Percentiles rank a stretch among this genome's conserved stretches.
Evolutionary conservation across 2,329 filamentous ascomycete genomes (phyloP).

Genomic region (Trichoderma endophyticum): DNA sequence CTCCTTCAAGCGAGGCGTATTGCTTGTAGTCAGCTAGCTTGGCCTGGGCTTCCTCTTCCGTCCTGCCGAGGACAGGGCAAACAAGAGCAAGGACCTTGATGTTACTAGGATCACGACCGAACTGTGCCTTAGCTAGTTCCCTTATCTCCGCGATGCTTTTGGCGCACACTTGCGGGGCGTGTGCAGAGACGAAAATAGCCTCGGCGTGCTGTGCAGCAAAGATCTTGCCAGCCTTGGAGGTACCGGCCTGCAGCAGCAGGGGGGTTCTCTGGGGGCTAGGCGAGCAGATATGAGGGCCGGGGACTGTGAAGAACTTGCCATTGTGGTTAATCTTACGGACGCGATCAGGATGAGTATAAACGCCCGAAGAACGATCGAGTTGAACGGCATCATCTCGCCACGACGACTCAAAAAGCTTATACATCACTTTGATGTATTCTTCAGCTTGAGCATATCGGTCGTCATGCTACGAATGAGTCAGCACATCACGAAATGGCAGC

Average conservation of each 20-base stretch:
- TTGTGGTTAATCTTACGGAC: constrained; percentile 65
- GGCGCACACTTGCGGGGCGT: constrained; percentile 59
- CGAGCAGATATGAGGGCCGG: constrained; percentile 63
- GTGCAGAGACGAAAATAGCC: constrained; percentile 66
- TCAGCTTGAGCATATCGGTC: constrained; percentile 62
- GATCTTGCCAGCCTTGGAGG: constrained; percentile 60
- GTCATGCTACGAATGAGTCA: constrained; percentile 49
- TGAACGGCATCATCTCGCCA: constrained; percentile 66
- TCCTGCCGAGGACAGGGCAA: constrained; percentile 61
- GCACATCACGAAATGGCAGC: background rate
- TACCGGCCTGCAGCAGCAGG: constrained; percentile 67
- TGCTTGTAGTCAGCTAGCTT: constrained; percentile 61
- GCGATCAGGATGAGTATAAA: constrained; percentile 51
- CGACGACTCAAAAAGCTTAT: constrained; percentile 65
- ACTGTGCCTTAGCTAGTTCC: constrained; percentile 47
- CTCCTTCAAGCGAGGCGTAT: constrained; percentile 61
- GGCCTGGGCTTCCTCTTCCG: constrained; percentile 61
- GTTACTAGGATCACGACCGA: constrained; percentile 55
- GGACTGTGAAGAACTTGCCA: constrained; percentile 61
- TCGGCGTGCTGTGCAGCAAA: constrained; percentile 71
- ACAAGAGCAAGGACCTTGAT: constrained; percentile 69
- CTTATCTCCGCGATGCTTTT: constrained; percentile 63
- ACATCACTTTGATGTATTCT: constrained; percentile 61
- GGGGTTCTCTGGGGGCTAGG: constrained; percentile 67
- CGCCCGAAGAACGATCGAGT: constrained; percentile 53